Percentiles rank a stretch among this genome's conserved stretches.
Evolutionary conservation across 2,329 filamentous ascomycete genomes (phyloP).

Genomic region (Trichoderma sp.): DNA sequence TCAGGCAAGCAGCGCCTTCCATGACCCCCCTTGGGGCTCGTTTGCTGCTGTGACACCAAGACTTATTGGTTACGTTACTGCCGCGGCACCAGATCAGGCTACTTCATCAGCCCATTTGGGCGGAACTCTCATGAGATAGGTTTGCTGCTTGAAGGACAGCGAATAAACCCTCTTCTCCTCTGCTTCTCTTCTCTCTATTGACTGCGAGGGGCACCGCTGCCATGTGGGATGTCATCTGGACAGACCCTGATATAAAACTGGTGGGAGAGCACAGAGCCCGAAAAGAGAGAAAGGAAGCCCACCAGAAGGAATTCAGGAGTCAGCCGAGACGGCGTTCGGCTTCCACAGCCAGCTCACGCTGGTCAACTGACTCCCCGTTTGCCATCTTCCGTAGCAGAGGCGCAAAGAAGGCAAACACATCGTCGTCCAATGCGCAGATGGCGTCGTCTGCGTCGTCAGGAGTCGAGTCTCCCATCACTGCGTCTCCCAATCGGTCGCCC

Average conservation of each 20-base stretch:
- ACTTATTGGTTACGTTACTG: constrained; percentile 18
- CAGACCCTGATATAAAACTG: constrained; percentile 52
- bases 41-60: constrained; percentile 21
- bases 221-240: constrained; percentile 62
- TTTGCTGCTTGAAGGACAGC: not conserved
- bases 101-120: not conserved
- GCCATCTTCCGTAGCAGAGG: constrained; percentile 45
- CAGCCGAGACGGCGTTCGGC: constrained; percentile 35
- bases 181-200: not conserved
- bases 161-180: not conserved
- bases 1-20: not conserved
- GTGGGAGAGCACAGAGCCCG: constrained; percentile 52
- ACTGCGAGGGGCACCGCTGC: constrained; percentile 9
- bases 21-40: not conserved
- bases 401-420: constrained; percentile 26
- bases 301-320: constrained; percentile 23
- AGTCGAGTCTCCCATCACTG: constrained; percentile 27
- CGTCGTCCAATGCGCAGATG: constrained; percentile 23
- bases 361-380: constrained; percentile 41
- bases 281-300: constrained; percentile 40
- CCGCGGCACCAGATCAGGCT: constrained; percentile 15
- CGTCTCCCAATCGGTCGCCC: constrained; percentile 29
- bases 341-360: constrained; percentile 46
- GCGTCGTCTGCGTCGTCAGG: constrained; percentile 27
- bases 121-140: not conserved